Conservation (phyloP, 805 yeast genomes). For the Starmerella cellae region DNA sequence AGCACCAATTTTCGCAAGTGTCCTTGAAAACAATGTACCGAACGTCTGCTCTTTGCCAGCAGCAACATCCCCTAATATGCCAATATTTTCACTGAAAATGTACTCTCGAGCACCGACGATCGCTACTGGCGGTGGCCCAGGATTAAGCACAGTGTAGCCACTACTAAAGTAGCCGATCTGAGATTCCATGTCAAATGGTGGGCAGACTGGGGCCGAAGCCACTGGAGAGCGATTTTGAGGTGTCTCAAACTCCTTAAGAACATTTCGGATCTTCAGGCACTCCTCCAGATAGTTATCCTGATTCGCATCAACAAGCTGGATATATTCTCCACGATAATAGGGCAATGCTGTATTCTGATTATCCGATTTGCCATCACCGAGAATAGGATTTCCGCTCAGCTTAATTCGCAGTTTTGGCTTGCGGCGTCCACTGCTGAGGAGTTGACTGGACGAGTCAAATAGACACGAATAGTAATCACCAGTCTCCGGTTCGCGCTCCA, state of each 20-base stretch:
- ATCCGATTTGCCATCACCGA: conserved; percentile 78
- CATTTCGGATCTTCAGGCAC: conserved; percentile 62
- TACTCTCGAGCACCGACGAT: conserved; percentile 76
- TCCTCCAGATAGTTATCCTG: conserved; percentile 76
- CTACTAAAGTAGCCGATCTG: background rate
- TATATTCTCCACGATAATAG: conserved; percentile 67
- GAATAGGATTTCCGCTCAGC: conserved; percentile 66
- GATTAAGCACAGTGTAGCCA: conserved; percentile 2
- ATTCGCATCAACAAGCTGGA: conserved; percentile 71
- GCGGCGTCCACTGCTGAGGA: conserved; percentile 44
- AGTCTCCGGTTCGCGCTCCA: conserved; percentile 24
- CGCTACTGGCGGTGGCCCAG: conserved; percentile 44
- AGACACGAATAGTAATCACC: conserved; percentile 45
- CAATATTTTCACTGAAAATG: conserved; percentile 69
- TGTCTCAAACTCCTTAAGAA: conserved; percentile 66
- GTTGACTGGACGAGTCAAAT: conserved; percentile 58
- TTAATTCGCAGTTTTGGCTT: conserved; percentile 50
- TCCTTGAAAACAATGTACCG: conserved; percentile 72
- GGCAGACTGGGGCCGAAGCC: conserved; percentile 18
- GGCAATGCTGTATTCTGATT: conserved; percentile 67
- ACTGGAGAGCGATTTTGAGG: background rate
- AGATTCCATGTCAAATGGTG: conserved; percentile 24
- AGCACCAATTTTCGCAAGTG: conserved; percentile 70
- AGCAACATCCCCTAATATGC: conserved; percentile 72
- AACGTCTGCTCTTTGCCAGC: conserved; percentile 84